Evolutionary conservation across 805 yeast species (phyloP).

Genomic region (Candida gorgasii): DNA sequence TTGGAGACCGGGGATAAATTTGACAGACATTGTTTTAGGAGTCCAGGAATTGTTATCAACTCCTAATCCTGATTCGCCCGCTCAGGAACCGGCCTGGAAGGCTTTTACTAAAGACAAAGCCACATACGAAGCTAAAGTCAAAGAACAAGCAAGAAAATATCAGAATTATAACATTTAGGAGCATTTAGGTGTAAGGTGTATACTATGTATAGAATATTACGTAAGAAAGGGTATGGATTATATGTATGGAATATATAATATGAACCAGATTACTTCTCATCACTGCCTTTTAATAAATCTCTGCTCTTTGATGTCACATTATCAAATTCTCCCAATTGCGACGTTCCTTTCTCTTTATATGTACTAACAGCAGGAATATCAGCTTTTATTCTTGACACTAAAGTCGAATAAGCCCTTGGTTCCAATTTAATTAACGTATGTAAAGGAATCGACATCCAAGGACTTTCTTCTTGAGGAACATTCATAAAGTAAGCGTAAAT

Average conservation of each 20-base stretch:
- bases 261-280: conserved; percentile 3
- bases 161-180: conserved; percentile 31
- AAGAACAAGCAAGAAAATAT: conserved; percentile 77
- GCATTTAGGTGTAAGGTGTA: no score
- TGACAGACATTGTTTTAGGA: conserved; percentile 87
- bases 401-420: conserved; percentile 90
- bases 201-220: neutral
- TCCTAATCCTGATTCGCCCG: conserved; percentile 96
- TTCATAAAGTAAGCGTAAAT: conserved; percentile 98
- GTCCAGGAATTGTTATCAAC: conserved; percentile 85
- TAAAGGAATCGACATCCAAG: conserved; percentile 98
- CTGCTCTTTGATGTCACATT: conserved; percentile 45
- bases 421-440: conserved; percentile 93
- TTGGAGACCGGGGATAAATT: conserved; percentile 96
- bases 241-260: conserved; percentile 5
- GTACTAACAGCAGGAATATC: conserved; percentile 98
- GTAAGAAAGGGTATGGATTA: no score
- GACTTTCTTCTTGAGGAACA: conserved; percentile 94
- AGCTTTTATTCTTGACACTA: conserved; percentile 88
- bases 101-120: conserved; percentile 70
- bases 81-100: conserved; percentile 96
- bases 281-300: conserved; percentile 47
- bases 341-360: conserved; percentile 91
- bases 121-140: conserved; percentile 73
- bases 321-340: conserved; percentile 55